Percentiles rank a stretch among this genome's conserved stretches.
Conservation (phyloP, 257 asterid species). For the Lavandula angustifolia region DNA sequence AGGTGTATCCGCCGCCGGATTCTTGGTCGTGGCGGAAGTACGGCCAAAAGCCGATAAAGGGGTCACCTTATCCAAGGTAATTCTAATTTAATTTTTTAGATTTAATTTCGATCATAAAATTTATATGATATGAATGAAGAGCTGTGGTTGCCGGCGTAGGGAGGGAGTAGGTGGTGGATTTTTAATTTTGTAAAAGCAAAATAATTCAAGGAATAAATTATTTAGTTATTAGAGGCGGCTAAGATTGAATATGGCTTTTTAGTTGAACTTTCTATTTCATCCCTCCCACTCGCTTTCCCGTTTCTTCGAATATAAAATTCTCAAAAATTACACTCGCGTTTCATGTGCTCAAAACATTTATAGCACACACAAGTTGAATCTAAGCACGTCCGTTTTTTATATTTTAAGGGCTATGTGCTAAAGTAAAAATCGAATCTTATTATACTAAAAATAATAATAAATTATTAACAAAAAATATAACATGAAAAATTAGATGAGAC, state of each 20-base stretch:
- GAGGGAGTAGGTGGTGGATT: slow-evolving; percentile 38
- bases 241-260: slow-evolving; percentile 30
- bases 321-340: too few relatives aligned
- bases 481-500: too few relatives aligned
- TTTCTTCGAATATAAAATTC: slow-evolving; percentile 7
- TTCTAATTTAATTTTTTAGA: background rate
- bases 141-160: slow-evolving; percentile 24
- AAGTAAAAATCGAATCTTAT: too few relatives aligned
- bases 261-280: slow-evolving; percentile 15
- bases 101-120: background rate
- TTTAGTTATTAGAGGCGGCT: slow-evolving; percentile 42
- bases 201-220: slow-evolving; percentile 25
- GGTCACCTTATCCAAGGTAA: slow-evolving; percentile 87
- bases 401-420: too few relatives aligned
- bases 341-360: background rate
- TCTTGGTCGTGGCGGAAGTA: slow-evolving; percentile 94
- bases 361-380: background rate
- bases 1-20: slow-evolving; percentile 86
- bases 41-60: slow-evolving; percentile 85
- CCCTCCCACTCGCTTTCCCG: slow-evolving; percentile 33
- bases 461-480: too few relatives aligned
- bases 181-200: background rate
- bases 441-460: too few relatives aligned
- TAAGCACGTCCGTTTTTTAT: background rate
- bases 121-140: background rate